Base-by-base conservation (phyloP, 805 yeast genomes). In the Wickerhamomyces canadensis region DNA sequence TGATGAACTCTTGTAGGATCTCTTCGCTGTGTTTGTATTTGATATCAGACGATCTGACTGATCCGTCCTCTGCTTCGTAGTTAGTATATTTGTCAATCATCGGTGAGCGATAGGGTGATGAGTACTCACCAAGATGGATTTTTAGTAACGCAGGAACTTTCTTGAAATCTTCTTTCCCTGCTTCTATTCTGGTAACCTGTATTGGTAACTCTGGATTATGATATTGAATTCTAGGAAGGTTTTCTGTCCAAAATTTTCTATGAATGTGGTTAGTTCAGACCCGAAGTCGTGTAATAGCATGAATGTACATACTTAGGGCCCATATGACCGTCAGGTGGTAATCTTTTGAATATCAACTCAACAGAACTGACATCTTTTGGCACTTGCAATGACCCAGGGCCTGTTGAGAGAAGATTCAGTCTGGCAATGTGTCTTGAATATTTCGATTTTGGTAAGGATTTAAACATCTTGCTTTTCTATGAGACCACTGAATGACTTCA, bases 151-250 rank as follows among this genome's bases (percentile, higher is more conserved):
- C 64, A 3, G 80, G 82, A 27, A 52, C 44, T 16, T 61, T 58
- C 13, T 52, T 51, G 34, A 63, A 61, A 33, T 73, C 74, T 15
- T 70, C 72, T 34, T 61, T 64, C 18, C 62, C 41, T 33, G 62
- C 55, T 27, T 67, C 63, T 31, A 83, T 67, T 47, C 88, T 67
- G 12, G 71, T 63, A 25, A 86, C 80, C 18, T 70, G 67, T 38
- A 86, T 76, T 18, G 76, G 71, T 19, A 84, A 53, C 31, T 65
- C 63, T n/a, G 91, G 89, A 58, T 88, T 88, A 64, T 86, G 89
- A 59, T 84, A 88, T 56, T 77, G 80, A 44, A 88, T 68, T 6
- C 88, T 77, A 19, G 93, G 94, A 40, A 88, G 65, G 60, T 77
- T 73, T 35, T 68, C 63, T 49, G 74, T 76, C 93, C 94, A 84